Evolutionary conservation across 768 basidiomycete species (phyloP).

Genomic region (Hericium erinaceus): DNA sequence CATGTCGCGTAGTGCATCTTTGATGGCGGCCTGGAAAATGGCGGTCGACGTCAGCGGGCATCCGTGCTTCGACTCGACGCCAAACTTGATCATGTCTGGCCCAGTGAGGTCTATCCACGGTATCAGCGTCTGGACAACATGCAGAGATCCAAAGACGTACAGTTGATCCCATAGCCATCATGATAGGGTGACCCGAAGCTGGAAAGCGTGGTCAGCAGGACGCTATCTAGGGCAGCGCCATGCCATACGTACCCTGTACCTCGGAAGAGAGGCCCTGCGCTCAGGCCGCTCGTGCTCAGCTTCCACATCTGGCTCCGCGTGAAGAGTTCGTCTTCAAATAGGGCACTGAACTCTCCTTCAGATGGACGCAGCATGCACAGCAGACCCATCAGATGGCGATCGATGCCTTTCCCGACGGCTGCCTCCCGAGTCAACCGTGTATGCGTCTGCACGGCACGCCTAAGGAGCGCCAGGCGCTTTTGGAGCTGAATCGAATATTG

Average conservation of each 20-base stretch:
- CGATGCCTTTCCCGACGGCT: slow-evolving; percentile 75
- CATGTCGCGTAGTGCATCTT: slow-evolving; percentile 63
- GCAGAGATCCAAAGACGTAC: slow-evolving; percentile 34
- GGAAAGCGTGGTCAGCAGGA: background rate
- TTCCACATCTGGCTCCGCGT: slow-evolving; percentile 73
- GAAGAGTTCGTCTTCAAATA: slow-evolving; percentile 78
- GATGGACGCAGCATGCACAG: slow-evolving; percentile 49
- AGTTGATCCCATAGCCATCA: slow-evolving; percentile 93
- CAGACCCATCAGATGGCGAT: slow-evolving; percentile 86
- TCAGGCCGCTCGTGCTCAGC: slow-evolving; percentile 82
- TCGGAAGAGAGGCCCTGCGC: slow-evolving; percentile 75
- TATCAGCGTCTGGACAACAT: slow-evolving; percentile 13
- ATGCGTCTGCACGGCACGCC: slow-evolving; percentile 63
- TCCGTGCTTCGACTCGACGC: slow-evolving; percentile 84
- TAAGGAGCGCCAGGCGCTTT: slow-evolving; percentile 43
- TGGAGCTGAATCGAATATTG: background rate
- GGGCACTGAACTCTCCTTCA: slow-evolving; percentile 42
- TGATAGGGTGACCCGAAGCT: slow-evolving; percentile 74
- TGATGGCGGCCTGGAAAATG: slow-evolving; percentile 52
- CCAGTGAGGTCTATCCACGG: slow-evolving; percentile 62
- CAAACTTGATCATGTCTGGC: slow-evolving; percentile 76
- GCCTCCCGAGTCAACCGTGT: slow-evolving; percentile 65
- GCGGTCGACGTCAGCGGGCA: slow-evolving; percentile 61
- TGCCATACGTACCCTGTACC: slow-evolving; percentile 63
- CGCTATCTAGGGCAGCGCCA: background rate